Percentiles rank a stretch among this genome's conserved stretches.
phyloP scores from a whole-genome alignment of 164 flowering plant species.

The Berberis thunbergii region DNA sequence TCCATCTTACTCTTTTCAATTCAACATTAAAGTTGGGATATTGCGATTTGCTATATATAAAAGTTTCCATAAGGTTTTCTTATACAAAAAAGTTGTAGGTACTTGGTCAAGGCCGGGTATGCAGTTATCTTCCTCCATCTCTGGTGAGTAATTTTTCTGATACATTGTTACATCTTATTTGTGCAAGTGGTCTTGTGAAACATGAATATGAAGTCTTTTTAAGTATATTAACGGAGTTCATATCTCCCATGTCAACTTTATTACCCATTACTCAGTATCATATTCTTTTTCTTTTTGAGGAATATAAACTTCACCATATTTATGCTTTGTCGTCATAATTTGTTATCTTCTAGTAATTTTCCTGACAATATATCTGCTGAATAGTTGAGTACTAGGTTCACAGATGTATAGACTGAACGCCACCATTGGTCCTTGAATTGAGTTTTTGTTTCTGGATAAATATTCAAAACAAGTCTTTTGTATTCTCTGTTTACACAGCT shows the following conservation, averaged over 20 bases:
- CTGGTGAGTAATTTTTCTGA: constrained; percentile 30
- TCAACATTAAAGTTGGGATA: not conserved
- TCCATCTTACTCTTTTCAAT: not conserved
- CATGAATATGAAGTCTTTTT: no score
- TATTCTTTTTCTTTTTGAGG: no score
- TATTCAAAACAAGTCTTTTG: no score
- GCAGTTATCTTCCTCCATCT: constrained; percentile 78
- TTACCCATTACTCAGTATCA: no score
- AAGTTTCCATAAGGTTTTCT: no score
- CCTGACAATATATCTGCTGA: no score
- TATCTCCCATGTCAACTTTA: no score
- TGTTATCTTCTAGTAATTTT: not conserved
- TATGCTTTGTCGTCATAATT: no score
- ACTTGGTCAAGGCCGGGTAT: constrained; percentile 87
- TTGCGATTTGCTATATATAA: not conserved
- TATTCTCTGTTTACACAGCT: constrained; percentile 47
- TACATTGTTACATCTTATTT: not conserved
- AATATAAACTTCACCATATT: no score
- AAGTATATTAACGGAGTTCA: no score
- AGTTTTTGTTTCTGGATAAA: no score
- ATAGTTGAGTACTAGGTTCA: not conserved
- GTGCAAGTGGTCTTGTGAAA: not conserved
- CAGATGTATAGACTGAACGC: not conserved
- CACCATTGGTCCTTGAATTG: not conserved
- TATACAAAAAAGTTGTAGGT: constrained; percentile 41